Evolutionary conservation across 2,329 filamentous ascomycete genomes (phyloP).

Genomic region (Helicocarpus griseus): DNA sequence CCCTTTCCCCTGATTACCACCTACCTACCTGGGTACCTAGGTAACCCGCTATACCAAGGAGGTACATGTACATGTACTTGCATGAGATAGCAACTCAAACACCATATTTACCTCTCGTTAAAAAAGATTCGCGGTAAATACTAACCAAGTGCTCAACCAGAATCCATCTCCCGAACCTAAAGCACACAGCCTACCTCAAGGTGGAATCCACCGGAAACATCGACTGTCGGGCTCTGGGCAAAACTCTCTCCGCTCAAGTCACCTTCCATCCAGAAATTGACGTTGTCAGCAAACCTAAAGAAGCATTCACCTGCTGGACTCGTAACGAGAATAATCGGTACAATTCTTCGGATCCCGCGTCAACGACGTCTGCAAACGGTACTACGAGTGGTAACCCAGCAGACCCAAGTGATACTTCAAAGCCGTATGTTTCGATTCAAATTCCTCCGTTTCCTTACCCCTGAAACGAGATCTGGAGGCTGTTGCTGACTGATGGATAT

Average conservation of each 20-base stretch:
- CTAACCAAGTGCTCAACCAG: no score
- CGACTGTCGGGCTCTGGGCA: neutral
- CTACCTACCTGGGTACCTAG: no score
- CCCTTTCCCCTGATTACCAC: no score
- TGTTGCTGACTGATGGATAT: neutral
- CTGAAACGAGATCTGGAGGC: neutral
- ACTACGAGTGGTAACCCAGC: no score
- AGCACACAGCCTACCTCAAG: neutral
- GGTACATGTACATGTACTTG: no score
- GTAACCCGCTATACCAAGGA: no score
- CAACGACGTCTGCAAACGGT: no score
- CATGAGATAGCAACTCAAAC: no score
- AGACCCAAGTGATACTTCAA: neutral
- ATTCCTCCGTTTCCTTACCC: neutral
- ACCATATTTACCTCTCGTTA: no score
- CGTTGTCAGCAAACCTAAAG: no score
- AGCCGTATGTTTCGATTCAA: neutral
- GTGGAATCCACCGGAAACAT: neutral
- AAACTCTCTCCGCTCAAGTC: neutral
- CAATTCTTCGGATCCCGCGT: neutral
- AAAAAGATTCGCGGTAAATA: no score
- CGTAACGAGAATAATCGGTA: neutral
- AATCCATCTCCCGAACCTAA: neutral
- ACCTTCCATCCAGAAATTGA: neutral
- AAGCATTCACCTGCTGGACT: conserved; percentile 2